Percentiles rank a stretch among this genome's conserved stretches.
These are phyloP conservation scores for Talinum fruticosum DNA, from an alignment of 148 eudicot genomes.

Conservation along the genomic window DNA sequence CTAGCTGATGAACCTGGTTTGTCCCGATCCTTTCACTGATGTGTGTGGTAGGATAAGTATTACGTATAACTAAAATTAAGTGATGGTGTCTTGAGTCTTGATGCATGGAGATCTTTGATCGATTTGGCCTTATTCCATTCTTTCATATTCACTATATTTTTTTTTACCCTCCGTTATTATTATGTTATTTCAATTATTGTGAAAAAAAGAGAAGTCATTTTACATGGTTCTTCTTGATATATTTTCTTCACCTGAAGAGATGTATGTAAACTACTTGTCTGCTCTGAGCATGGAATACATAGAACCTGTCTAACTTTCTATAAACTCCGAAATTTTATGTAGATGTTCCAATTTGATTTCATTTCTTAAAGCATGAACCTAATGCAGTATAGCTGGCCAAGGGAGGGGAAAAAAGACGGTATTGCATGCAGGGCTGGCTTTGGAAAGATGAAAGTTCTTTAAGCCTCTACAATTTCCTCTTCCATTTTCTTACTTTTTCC, in stretches of 20 bases:
- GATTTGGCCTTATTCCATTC: not conserved
- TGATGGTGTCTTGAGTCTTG: no score
- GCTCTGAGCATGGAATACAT: not conserved
- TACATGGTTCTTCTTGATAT: not conserved
- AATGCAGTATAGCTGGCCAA: not conserved
- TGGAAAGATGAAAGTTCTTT: not conserved
- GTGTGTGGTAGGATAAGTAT: not conserved
- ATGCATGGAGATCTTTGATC: no score
- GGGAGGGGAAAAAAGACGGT: not conserved
- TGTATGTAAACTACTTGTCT: no score
- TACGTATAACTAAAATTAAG: not conserved
- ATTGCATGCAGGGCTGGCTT: not conserved
- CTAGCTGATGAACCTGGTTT: slow-evolving; percentile 76
- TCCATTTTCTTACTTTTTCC: not conserved
- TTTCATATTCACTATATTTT: not conserved
- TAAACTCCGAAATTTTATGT: not conserved
- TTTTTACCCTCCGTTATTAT: not conserved
- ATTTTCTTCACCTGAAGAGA: not conserved
- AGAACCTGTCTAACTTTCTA: not conserved
- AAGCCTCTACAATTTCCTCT: not conserved
- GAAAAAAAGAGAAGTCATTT: not conserved
- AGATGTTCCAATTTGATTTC: not conserved
- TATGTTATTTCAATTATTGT: not conserved
- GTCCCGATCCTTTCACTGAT: slow-evolving; percentile 14
- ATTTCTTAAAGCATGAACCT: not conserved